These are phyloP conservation scores for Aspergillus biplanus DNA, from an alignment of 495 filamentous ascomycete species.

Conservation along the genomic window DNA sequence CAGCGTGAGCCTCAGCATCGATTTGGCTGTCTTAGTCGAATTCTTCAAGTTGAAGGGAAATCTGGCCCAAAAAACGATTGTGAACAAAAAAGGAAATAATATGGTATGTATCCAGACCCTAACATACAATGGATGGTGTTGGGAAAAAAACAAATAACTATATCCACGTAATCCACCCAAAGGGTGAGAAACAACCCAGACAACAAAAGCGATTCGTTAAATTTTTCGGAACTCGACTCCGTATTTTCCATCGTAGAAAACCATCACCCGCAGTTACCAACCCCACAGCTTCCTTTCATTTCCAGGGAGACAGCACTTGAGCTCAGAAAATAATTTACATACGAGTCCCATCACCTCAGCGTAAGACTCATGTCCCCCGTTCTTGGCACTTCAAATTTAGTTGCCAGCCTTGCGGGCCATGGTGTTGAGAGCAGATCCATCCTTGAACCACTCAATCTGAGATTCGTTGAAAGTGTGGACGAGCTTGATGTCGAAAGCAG, in stretches of 20 bases:
- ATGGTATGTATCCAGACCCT: slow-evolving; percentile 47
- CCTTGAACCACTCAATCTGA: slow-evolving; percentile 98
- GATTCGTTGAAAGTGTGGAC: slow-evolving; percentile 95
- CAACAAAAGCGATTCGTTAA: slow-evolving; percentile 46
- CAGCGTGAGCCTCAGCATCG: too few relatives aligned
- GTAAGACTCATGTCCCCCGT: slow-evolving; percentile 11
- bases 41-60: neutral
- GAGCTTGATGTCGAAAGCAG: slow-evolving; percentile 78
- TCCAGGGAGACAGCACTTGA: slow-evolving; percentile 2
- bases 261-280: slow-evolving; percentile 26
- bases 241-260: slow-evolving; percentile 34
- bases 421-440: slow-evolving; percentile 94
- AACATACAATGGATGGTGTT: slow-evolving; percentile 48
- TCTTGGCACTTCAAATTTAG: slow-evolving; percentile 32
- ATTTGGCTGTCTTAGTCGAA: neutral
- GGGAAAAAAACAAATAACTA: slow-evolving; percentile 46
- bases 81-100: slow-evolving; percentile 37
- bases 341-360: slow-evolving; percentile 22
- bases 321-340: slow-evolving; percentile 39
- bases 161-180: slow-evolving; percentile 53
- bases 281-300: slow-evolving; percentile 16
- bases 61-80: neutral
- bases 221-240: slow-evolving; percentile 46
- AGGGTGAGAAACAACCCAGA: slow-evolving; percentile 35
- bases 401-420: slow-evolving; percentile 77